Conservation (phyloP, 768 basidiomycete species). For the Psilocybe cyanescens region DNA sequence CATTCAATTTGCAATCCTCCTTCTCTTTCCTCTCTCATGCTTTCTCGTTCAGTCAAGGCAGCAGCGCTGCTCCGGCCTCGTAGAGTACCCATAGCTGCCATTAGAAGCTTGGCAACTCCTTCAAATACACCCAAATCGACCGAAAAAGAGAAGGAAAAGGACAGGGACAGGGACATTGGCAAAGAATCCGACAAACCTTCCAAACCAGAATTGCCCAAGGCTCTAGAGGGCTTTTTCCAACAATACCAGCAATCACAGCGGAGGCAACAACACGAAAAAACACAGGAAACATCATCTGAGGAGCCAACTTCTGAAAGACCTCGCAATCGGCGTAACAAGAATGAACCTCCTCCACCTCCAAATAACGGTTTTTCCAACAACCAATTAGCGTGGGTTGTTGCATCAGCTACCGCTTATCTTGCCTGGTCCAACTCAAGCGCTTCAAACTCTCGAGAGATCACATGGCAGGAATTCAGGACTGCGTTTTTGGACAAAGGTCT, state of each 20-base stretch:
- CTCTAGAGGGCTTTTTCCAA: constrained; percentile 80
- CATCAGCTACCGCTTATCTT: constrained; percentile 64
- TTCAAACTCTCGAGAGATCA: constrained; percentile 83
- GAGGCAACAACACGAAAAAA: constrained; percentile 34
- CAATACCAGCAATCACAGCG: constrained; percentile 56
- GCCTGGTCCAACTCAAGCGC: constrained; percentile 63
- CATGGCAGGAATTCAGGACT: constrained; percentile 99
- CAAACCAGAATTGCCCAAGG: constrained; percentile 60
- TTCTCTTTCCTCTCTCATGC: constrained; percentile 46
- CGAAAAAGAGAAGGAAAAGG: constrained; percentile 19
- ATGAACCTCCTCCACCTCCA: constrained; percentile 53
- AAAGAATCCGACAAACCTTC: constrained; percentile 41
- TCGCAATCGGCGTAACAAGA: constrained; percentile 24
- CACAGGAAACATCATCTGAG: constrained; percentile 28
- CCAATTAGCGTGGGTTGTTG: constrained; percentile 52
- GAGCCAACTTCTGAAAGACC: constrained; percentile 39
- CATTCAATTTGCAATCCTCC: constrained; percentile 3
- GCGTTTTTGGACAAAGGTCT: constrained; percentile 96
- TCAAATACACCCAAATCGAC: constrained; percentile 32
- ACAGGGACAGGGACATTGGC: constrained; percentile 26
- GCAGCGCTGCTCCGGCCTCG: constrained; percentile 47
- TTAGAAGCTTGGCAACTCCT: constrained; percentile 55
- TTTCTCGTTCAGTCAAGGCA: constrained; percentile 65
- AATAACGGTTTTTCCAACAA: constrained; percentile 64
- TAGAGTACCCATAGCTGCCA: constrained; percentile 34